Evolutionary conservation across 345 rosid genomes (phyloP).

Genomic region (Viola odorata): DNA sequence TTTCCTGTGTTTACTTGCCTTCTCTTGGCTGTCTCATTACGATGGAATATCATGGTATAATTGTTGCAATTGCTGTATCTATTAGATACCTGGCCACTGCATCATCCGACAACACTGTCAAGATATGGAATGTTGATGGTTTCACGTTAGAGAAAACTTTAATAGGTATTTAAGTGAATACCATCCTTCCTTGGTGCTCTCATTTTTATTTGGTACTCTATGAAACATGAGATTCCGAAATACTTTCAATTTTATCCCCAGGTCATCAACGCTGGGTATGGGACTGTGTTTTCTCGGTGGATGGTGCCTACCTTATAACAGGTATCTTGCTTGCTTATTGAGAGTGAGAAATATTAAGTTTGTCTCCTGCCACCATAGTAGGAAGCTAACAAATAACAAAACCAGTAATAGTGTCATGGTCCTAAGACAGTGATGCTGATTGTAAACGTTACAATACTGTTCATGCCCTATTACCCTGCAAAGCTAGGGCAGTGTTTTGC

Average conservation of each 20-base stretch:
- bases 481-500: no score
- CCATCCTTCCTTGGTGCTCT: not conserved
- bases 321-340: constrained; percentile 29
- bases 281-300: constrained; percentile 98
- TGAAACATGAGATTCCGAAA: not conserved
- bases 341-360: no score
- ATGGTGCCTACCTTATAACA: constrained; percentile 92
- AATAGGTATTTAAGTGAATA: constrained; percentile 33
- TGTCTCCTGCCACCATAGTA: no score
- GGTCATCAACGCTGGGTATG: constrained; percentile 98
- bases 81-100: constrained; percentile 90
- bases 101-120: constrained; percentile 88
- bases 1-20: not conserved
- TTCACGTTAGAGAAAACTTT: constrained; percentile 86
- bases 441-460: no score
- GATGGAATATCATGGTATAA: constrained; percentile 5
- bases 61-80: constrained; percentile 9
- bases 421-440: not conserved
- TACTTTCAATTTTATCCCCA: constrained; percentile 19
- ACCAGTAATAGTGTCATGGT: no score
- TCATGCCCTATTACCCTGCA: no score
- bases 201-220: not conserved
- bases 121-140: constrained; percentile 96
- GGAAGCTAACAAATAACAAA: no score
- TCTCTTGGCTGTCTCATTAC: not conserved